Evolutionary conservation across 495 filamentous ascomycete genomes (phyloP), one percentile per base, ranked within the genome.

Genomic region (Penicillium atrosanguineum): DNA sequence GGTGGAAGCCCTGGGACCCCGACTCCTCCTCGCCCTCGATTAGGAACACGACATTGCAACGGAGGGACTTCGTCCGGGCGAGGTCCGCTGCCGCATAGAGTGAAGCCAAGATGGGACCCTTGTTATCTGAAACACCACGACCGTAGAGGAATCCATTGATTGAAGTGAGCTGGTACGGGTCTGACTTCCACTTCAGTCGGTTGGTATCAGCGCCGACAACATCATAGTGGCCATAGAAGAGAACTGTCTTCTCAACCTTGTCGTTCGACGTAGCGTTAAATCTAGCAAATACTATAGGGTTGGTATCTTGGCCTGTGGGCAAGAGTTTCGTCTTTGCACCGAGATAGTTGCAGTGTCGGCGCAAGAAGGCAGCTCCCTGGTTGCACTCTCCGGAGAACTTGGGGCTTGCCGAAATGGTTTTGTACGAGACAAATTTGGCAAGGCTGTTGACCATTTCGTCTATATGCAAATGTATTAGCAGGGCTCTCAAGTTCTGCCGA

Each of bases 221-320:
- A 54, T 98, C 94, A 70, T 98, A 98, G 60, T 98, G 94, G 4
- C 95, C 95, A 67, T 98, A 98, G 69, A 98, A 98, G 14, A 98
- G 76, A 31, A 97, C 87, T 0, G 88, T 91, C 71, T 92, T 96
- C 20, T 90, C 81, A 68, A 81, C 63, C 81, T 90, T 69, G 0
- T 72, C 53, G 3, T 69, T 25, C 2, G 71, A 67, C 1, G 72
- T 76, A 20, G 89, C 90, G 45, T 81, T 79, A 66, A 98, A 98
- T 51, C 86, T 86, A 29, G 94, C 93, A 65, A 87, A 87, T 1
- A 98, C 90, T 20, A 97, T 83, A 2, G 94, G 94, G 66, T 97
- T 97, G 41, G 85, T 85, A 11, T 83, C 79, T 21, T 83, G 74
- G 14, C 85, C 84, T 0, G 89, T 88, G 23, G 84, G 85, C 15